phyloP scores from a whole-genome alignment of 331 rosid species.

The Malus hybrid region DNA sequence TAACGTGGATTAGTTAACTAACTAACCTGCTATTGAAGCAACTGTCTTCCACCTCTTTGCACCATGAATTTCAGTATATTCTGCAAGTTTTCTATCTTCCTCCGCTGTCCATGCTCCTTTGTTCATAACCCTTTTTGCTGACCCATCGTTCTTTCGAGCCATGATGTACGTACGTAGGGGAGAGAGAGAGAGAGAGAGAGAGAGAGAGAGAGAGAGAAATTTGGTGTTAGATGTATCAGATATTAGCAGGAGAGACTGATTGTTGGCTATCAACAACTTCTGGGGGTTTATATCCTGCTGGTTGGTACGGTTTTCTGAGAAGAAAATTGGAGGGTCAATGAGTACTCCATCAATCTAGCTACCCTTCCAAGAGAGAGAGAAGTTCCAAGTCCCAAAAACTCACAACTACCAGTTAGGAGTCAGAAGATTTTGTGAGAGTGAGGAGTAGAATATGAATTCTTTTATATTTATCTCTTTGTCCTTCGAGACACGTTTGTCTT shows the following conservation, averaged over 20 bases:
- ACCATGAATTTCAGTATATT: constrained; percentile 28
- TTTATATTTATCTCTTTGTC: neutral
- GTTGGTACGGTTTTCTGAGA: neutral
- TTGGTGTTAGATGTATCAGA: neutral
- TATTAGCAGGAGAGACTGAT: neutral
- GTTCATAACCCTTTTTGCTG: constrained; percentile 20
- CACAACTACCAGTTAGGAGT: constrained; percentile 4
- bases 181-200: neutral
- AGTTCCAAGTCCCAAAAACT: no score
- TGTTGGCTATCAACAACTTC: neutral
- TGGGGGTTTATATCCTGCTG: neutral
- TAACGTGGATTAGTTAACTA: neutral
- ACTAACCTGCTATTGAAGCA: constrained; percentile 20
- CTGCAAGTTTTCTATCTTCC: constrained; percentile 26
- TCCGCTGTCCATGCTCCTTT: constrained; percentile 40
- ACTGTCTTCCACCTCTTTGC: constrained; percentile 30
- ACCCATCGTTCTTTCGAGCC: constrained; percentile 25
- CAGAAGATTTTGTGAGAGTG: neutral
- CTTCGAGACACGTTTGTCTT: neutral
- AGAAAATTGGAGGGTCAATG: neutral
- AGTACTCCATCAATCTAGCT: neutral
- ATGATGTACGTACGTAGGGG: neutral
- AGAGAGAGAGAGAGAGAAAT: neutral
- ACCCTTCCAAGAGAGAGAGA: constrained; percentile 11
- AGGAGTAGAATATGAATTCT: neutral